phyloP scores from a whole-genome alignment of 2,329 filamentous ascomycete genomes.

The Xylaria sp. region DNA sequence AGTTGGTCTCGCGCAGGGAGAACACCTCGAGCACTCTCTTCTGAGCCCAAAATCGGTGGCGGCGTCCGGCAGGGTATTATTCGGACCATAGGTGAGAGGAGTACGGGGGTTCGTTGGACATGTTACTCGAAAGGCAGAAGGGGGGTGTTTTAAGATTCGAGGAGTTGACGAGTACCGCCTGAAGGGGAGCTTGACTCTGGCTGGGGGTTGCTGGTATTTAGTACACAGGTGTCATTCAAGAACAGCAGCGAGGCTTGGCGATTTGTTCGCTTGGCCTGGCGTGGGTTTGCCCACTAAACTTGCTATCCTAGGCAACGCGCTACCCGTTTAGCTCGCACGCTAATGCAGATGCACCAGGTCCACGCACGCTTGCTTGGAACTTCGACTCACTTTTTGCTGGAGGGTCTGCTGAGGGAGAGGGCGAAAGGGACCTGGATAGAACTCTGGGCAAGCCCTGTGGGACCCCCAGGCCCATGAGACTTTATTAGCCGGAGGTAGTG shows the following conservation, averaged over 20 bases:
- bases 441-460: constrained; percentile 15
- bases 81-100: constrained; percentile 26
- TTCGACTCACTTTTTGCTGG: not conserved
- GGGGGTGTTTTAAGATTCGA: constrained; percentile 2
- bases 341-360: constrained; percentile 39
- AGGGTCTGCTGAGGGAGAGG: not conserved
- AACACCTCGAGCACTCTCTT: constrained; percentile 44
- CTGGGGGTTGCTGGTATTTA: constrained; percentile 35
- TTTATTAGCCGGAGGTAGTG: not conserved
- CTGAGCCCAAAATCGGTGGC: constrained; percentile 28
- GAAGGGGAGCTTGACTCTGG: constrained; percentile 19
- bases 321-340: constrained; percentile 34
- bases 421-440: not conserved
- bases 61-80: constrained; percentile 19
- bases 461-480: constrained; percentile 7
- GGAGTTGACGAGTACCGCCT: constrained; percentile 20
- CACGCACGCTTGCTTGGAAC: constrained; percentile 28
- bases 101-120: constrained; percentile 10
- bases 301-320: constrained; percentile 32
- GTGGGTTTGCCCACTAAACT: constrained; percentile 25
- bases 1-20: constrained; percentile 42
- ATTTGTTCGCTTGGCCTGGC: constrained; percentile 11
- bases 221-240: constrained; percentile 29
- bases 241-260: constrained; percentile 34
- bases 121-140: constrained; percentile 4